These are phyloP conservation scores for Ophiostoma perfectum DNA, from an alignment of 2,329 filamentous ascomycete genomes.

Conservation along the genomic window DNA sequence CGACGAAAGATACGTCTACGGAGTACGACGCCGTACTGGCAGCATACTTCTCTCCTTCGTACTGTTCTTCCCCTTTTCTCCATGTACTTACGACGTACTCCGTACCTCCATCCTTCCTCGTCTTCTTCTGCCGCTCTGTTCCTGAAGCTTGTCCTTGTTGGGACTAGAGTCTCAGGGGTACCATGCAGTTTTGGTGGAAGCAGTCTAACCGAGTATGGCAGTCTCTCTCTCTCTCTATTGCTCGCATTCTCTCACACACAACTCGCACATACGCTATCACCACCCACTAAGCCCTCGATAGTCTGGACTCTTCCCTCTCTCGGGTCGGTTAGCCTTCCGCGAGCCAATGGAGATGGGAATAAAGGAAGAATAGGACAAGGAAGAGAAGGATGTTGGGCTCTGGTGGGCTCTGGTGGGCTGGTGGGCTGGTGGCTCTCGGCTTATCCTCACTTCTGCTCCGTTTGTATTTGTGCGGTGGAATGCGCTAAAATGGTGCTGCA, in stretches of 20 bases:
- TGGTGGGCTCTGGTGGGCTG: too few relatives aligned
- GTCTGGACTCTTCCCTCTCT: neutral
- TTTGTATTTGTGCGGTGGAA: slow-evolving; percentile 6
- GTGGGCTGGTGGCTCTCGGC: too few relatives aligned
- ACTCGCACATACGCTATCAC: neutral
- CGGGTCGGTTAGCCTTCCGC: slow-evolving; percentile 10
- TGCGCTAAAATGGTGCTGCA: slow-evolving; percentile 25
- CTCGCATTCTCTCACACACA: neutral
- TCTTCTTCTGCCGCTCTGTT: slow-evolving; percentile 16
- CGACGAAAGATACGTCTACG: too few relatives aligned
- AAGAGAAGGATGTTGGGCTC: too few relatives aligned
- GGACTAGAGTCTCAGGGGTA: slow-evolving; percentile 28
- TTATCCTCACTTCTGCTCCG: too few relatives aligned
- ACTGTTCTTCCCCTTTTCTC: neutral
- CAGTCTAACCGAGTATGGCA: neutral
- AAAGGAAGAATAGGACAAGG: too few relatives aligned
- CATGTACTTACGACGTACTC: neutral
- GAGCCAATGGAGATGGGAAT: neutral
- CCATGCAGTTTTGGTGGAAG: slow-evolving; percentile 28
- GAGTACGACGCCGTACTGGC: too few relatives aligned
- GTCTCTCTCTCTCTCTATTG: slow-evolving; percentile 17
- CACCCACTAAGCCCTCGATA: neutral
- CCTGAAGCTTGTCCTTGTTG: slow-evolving; percentile 20
- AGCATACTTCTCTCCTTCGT: too few relatives aligned
- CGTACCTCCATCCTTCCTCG: neutral